Percentiles rank a stretch among this genome's conserved stretches.
phyloP scores from a whole-genome alignment of 2,329 filamentous ascomycete genomes.

The Chaetomiaceae sp. region DNA sequence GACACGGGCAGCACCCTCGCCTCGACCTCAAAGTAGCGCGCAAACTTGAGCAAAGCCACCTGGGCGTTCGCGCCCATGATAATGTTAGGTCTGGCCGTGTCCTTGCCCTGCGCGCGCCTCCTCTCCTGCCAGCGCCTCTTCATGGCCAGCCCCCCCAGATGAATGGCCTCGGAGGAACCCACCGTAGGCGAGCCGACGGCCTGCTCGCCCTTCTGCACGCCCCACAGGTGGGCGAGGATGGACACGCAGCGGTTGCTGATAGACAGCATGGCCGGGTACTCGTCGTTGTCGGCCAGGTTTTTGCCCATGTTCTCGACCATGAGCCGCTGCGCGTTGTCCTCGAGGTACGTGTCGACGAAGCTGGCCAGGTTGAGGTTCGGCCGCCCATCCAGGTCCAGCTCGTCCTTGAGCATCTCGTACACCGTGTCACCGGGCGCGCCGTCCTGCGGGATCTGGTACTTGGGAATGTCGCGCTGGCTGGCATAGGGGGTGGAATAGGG shows the following conservation, averaged over 20 bases:
- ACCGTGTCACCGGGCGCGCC: conserved; percentile 59
- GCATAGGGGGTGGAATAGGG: conserved; percentile 56
- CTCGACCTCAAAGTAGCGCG: conserved; percentile 70
- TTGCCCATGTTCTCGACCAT: conserved; percentile 66
- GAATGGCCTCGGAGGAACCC: conserved; percentile 66
- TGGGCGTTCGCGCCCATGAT: conserved; percentile 71
- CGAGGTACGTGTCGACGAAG: conserved; percentile 70
- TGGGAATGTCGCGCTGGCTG: conserved; percentile 50
- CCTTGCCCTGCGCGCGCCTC: conserved; percentile 55
- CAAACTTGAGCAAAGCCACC: conserved; percentile 68
- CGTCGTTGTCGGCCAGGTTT: conserved; percentile 67
- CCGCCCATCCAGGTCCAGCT: conserved; percentile 59
- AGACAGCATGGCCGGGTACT: conserved; percentile 52
- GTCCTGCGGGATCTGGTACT: conserved; percentile 53
- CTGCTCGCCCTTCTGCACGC: conserved; percentile 54
- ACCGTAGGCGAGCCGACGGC: conserved; percentile 66
- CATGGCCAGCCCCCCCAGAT: conserved; percentile 67
- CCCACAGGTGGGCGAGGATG: conserved; percentile 65
- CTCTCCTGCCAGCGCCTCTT: conserved; percentile 69
- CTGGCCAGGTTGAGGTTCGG: conserved; percentile 65
- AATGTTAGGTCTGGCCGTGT: conserved; percentile 62
- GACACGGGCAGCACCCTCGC: conserved; percentile 59
- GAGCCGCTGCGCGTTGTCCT: conserved; percentile 58
- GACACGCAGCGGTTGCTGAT: conserved; percentile 65
- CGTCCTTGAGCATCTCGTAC: conserved; percentile 60